Evolutionary conservation across 2,329 filamentous ascomycete genomes (phyloP), one percentile per base, ranked within the genome.

Genomic region (Zasmidium cellare): DNA sequence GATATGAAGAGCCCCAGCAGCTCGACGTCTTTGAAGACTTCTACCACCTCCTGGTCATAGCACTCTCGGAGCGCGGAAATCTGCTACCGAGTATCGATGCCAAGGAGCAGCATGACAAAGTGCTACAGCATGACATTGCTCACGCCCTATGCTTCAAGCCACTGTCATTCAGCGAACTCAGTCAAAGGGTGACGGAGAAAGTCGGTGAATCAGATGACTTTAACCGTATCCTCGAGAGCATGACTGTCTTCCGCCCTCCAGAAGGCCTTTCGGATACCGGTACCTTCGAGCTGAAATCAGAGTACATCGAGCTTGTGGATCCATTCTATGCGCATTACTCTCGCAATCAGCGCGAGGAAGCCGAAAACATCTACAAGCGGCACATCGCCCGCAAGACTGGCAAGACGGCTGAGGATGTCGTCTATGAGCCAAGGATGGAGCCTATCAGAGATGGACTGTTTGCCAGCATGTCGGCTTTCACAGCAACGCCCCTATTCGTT

Each of bases 101-200:
- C 60, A 82, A 85, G 56, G 82, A 87, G 18, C 85, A 89, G 52
- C 67, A 69, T 31, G 74, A 89, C 9, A 79, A 87, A 50, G 86
- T 88, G 11, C 89, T 97, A 76, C 88, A 90, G 56, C 87, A 92
- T 50, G 96, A 99, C 69, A 90, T 99, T 62, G 90, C 88, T 1
- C 96, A 99, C 72, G 90, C 96, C 6, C 80, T 99, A 24, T 97
- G 93, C 78, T 97, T 97, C 81, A 96, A 96, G 75, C 92, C 94
- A 0, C 80, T 99, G 5, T 96, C 93, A 0, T 97, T 94, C 77
- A 96, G 93, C 11, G 94, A 97, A 64, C 87, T 99, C 55, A 90
- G 87, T 49, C 85, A 83, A 66, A 92, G 93, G 63, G 80, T 99
- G 18, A 91, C 92, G 0, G 94, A 99, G 69, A 91, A 91, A 68